Conservation (phyloP, 306 rosid species). For the Begonia peltatifolia region DNA sequence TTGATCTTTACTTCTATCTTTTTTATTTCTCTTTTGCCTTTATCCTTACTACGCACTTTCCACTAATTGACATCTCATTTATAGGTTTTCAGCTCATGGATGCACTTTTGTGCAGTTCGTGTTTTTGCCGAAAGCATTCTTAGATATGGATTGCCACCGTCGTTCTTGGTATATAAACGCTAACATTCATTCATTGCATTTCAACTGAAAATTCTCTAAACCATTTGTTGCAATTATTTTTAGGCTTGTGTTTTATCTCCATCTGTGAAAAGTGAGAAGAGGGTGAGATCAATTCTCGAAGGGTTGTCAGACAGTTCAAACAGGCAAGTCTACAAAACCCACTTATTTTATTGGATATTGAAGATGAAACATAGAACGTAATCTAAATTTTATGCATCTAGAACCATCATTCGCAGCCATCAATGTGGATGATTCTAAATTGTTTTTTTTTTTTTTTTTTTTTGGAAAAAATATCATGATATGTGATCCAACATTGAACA, state of each 20-base stretch:
- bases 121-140: slow-evolving; percentile 81
- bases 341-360: no score
- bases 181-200: slow-evolving; percentile 7
- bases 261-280: slow-evolving; percentile 59
- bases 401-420: no score
- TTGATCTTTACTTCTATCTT: no score
- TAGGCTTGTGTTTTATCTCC: slow-evolving; percentile 90
- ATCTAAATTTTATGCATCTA: no score
- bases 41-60: not conserved
- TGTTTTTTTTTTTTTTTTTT: no score
- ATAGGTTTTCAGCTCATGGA: slow-evolving; percentile 92
- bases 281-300: slow-evolving; percentile 77
- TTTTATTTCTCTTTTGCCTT: no score
- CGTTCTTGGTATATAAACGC: slow-evolving; percentile 54
- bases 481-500: no score
- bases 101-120: slow-evolving; percentile 86
- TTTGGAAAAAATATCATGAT: no score
- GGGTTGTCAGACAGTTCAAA: slow-evolving; percentile 50
- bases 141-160: slow-evolving; percentile 88
- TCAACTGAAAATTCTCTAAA: slow-evolving; percentile 7
- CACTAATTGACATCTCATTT: slow-evolving; percentile 11
- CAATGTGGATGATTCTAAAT: no score
- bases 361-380: no score
- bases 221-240: slow-evolving; percentile 15
- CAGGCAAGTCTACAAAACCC: slow-evolving; percentile 42